Evolutionary conservation across 768 basidiomycete genomes (phyloP), one percentile per base, ranked within the genome.

Genomic region (Mycena olivaceomarginata): DNA sequence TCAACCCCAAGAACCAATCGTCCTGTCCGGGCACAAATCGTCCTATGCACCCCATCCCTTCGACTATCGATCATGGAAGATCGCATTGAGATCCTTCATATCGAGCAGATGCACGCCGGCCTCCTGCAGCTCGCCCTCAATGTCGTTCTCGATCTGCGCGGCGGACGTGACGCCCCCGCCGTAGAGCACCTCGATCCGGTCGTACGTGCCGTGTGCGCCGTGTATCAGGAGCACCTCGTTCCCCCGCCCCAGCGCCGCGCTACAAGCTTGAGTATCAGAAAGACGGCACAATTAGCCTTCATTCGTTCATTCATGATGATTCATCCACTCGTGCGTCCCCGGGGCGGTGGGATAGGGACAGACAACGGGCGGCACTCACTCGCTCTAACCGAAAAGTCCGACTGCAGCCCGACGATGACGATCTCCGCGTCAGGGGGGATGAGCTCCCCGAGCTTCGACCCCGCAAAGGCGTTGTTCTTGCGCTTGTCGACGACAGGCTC

Each of bases 401-500:
- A 93, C 82, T 93, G 91, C 81, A 93, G 89, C 8, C 94, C 94
- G 15, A 90, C 91, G 63, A 94, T 88, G 68, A 94, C 88, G 69
- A 94, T 87, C 86, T 94, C 91, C 18, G 92, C 93, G 39, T 91
- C 88, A 8, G 82, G 74, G 0, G 89, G 87, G 53, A 95, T 85
- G 51, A 93, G 81, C 7, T 89, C 86, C 5, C 83, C 89, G 12
- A 95, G 86, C 18, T 65, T 75, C 39, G 93, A 94, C 25, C 91
- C 92, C 0, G 90, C 86, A 78, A 94, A 95, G 25, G 93, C 93
- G 78, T 94, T 94, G 85, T 92, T 94, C 85, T 93, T 93, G 70
- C 85, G 85, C 85, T 94, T 94, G 85, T 94, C 93, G 60, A 94
- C 79, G 67, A 94, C 85, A 67, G 84, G 81, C 82, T 94, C 94